Base-by-base conservation (phyloP, 177 flowering plant genomes). In the Vitis hybrid region DNA sequence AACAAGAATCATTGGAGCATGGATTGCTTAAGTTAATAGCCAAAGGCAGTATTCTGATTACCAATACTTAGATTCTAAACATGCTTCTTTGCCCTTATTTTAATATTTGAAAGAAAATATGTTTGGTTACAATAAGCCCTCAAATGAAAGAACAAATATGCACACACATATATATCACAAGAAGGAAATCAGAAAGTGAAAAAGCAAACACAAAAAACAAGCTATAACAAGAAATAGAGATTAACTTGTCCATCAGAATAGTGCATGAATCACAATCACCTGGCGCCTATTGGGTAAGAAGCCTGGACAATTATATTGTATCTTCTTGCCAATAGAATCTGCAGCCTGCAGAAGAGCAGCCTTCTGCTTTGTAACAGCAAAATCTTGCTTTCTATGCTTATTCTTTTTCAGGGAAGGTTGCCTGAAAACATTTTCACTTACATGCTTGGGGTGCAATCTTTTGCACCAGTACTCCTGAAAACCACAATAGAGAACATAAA, bases 381-480 rank as follows among this genome's bases (percentile, higher is more conserved):
- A 79, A 75, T 91, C 98, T 71, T 87, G 97, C 80, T 88, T 93
- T 76, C 79, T 83, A 51, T 85, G 85, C 72, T 85, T 90, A 15
- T 89, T 86, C 76, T 82, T 89, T 70, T 80, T 93, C 64, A 81
- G 52, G 33, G 97, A 84, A 77, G 98, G 97, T 74, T 95, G 99
- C 73, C 99, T 81, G 75, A 69, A 93, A 14, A 95, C 99, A 80
- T 81, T 93, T 82, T 93, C 99, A 68, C 97, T 91, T 4, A 95
- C 99, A 84, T 90, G 66, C 74, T 95, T 89, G n/a, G 99, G 99
- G 67, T 95, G 99, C 84, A 87, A 79, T 69, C 89, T 83, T 84
- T 95, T 95, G 84, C 98, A 93, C 99, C 99, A 95, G 79, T 93
- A 95, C 73, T 93, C 99, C 99, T 95, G 82, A 65, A 71, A 66